Conservation (phyloP, 108 stramenopile genomes). For the Fragilaria crotonensis region DNA sequence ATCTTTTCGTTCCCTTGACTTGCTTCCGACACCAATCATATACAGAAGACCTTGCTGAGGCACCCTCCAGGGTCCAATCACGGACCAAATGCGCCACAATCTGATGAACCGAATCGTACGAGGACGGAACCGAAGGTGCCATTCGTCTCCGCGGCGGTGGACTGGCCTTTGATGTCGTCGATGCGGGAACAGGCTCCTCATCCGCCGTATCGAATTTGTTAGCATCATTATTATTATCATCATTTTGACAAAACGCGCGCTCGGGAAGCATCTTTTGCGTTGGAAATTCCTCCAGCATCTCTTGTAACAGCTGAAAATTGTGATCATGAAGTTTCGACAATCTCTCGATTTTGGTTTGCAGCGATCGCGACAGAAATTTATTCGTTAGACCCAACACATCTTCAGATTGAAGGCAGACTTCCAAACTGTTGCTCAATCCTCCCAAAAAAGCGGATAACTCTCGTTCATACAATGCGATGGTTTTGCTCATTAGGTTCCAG, state of each 20-base stretch:
- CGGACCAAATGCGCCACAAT: constrained; percentile 65
- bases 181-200: not conserved
- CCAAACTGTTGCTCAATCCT: not conserved
- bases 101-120: constrained; percentile 60
- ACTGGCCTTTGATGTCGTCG: constrained; percentile 1
- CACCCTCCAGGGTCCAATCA: constrained; percentile 59
- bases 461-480: not conserved
- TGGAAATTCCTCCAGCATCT: not conserved
- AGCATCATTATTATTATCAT: constrained; percentile 1
- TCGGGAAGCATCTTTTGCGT: not conserved
- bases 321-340: not conserved
- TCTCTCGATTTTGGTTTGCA: not conserved
- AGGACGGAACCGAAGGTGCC: not conserved
- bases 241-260: not conserved
- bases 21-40: constrained; percentile 62
- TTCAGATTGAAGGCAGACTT: not conserved
- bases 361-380: not conserved
- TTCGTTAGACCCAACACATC: not conserved
- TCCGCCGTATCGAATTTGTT: not conserved
- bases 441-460: not conserved
- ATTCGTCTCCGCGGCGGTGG: constrained; percentile 1
- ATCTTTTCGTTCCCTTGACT: constrained; percentile 14
- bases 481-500: not conserved
- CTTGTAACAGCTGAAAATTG: not conserved
- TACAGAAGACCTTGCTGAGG: constrained; percentile 25